Percentiles rank a stretch among this genome's conserved stretches.
Evolutionary conservation across 2,329 filamentous ascomycete species (phyloP).

Genomic region (Aspergillus ibericus): DNA sequence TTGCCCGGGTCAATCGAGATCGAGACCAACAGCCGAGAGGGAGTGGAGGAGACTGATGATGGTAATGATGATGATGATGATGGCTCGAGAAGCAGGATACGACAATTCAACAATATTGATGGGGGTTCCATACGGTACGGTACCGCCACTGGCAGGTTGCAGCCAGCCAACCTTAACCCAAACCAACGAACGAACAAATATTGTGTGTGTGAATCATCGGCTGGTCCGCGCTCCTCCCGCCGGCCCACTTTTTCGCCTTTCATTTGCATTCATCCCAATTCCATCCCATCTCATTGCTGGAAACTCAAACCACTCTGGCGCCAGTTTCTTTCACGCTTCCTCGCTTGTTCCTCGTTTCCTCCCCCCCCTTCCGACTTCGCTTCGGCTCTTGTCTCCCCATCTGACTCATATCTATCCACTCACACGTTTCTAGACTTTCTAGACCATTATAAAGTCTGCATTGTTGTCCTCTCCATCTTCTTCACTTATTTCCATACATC

Average conservation of each 20-base stretch:
- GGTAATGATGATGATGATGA: too few species aligned
- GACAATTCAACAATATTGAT: too few species aligned
- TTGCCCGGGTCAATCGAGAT: background rate
- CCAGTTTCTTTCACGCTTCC: background rate
- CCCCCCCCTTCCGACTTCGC: background rate
- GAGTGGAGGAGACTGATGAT: too few species aligned
- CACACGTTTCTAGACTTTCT: background rate
- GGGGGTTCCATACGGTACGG: background rate
- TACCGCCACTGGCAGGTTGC: background rate
- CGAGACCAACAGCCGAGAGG: too few species aligned
- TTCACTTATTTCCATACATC: slow-evolving; percentile 1
- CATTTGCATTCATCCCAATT: background rate
- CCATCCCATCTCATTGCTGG: background rate
- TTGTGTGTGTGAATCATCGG: background rate
- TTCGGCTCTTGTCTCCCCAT: background rate
- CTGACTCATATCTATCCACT: background rate
- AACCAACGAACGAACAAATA: too few species aligned
- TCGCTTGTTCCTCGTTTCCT: background rate
- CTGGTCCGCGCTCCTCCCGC: background rate
- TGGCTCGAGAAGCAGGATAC: too few species aligned
- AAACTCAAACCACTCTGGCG: background rate
- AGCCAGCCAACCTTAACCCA: background rate
- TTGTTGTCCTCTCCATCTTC: background rate
- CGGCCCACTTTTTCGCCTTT: background rate
- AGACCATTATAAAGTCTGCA: background rate